phyloP scores from a whole-genome alignment of 176 grass and related monocot genomes.

The Ensete ventricosum region DNA sequence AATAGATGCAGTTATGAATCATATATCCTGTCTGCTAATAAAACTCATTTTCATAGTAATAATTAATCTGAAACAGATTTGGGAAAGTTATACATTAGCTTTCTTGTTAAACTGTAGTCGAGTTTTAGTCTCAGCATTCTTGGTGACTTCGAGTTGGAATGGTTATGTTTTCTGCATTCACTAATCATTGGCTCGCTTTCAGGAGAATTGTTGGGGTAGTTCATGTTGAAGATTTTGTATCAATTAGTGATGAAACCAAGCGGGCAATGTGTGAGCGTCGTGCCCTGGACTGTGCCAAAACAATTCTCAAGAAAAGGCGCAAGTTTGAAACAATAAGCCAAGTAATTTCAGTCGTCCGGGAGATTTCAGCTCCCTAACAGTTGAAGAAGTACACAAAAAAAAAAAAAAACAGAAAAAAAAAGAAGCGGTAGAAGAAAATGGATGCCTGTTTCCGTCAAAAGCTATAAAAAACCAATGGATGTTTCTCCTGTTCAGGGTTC shows the following conservation, averaged over 20 bases:
- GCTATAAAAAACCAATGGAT: neutral
- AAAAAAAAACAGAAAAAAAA: too few species aligned
- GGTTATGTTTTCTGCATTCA: neutral
- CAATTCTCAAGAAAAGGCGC: constrained; percentile 54
- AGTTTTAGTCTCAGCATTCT: too few species aligned
- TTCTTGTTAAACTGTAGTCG: too few species aligned
- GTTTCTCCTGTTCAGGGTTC: neutral
- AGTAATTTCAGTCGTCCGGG: constrained; percentile 41
- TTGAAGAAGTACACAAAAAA: neutral
- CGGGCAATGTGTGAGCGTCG: constrained; percentile 57
- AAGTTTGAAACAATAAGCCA: constrained; percentile 42
- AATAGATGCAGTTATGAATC: too few species aligned
- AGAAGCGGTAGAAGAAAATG: too few species aligned
- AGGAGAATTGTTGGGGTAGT: constrained; percentile 91
- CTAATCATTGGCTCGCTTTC: neutral
- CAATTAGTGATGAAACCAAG: constrained; percentile 49
- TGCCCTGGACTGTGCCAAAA: constrained; percentile 59
- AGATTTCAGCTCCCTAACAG: constrained; percentile 10
- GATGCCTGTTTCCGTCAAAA: too few species aligned
- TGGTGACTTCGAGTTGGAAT: neutral
- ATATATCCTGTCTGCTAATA: too few species aligned
- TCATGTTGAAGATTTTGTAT: constrained; percentile 80
- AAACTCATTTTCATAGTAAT: too few species aligned
- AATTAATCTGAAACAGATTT: too few species aligned
- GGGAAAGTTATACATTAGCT: too few species aligned